Evolutionary conservation across 108 stramenopile genomes (phyloP), one percentile per base, ranked within the genome.

Genomic region (Fragilaria crotonensis): DNA sequence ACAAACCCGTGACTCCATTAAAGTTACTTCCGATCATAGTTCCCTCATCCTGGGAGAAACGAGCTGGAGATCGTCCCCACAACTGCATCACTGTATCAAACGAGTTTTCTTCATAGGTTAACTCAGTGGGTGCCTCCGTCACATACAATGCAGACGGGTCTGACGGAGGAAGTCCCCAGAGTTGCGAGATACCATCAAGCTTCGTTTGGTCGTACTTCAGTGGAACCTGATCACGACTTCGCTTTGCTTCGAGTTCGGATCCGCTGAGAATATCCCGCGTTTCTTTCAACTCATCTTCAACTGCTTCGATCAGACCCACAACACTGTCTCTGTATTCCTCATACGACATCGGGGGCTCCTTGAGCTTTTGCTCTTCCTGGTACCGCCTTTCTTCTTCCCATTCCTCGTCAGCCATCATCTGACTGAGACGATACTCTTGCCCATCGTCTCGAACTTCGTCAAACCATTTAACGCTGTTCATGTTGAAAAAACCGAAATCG

Each of bases 371-470:
- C 54, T 61, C 52, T 21, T 59, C 49, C 27, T 47, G 41, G 14
- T 11, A 41, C 7, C 36, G 36, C 14, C 36, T 41, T 31, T 60
- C 75, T 32, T 70, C 78, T 45, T 78, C 70, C 52, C 67, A 78
- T 27, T 65, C 76, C 56, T 86, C 79, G 49, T 86, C 79, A 26
- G 81, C 76, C 4, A 82, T 66, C 62, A 72, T 75, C 62, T 80
- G 67, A 56, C 68, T 73, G 4, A 82, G 70, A 11, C 76, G 57
- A 36, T 62, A 25, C 48, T 82, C 81, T 60, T 82, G 68, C 5
- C 78, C 84, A 48, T 81, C 79, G 2, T 72, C 58, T 22, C 66
- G 60, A 7, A 72, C 54, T 57, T 79, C 71, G 45, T 81, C 77
- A 57, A 66, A 74, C 81, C 81, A 82, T 44, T 76, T 61, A 21